Percentiles rank a stretch among this genome's conserved stretches.
phyloP scores from a whole-genome alignment of 805 yeast genomes.

The Candida montana region DNA sequence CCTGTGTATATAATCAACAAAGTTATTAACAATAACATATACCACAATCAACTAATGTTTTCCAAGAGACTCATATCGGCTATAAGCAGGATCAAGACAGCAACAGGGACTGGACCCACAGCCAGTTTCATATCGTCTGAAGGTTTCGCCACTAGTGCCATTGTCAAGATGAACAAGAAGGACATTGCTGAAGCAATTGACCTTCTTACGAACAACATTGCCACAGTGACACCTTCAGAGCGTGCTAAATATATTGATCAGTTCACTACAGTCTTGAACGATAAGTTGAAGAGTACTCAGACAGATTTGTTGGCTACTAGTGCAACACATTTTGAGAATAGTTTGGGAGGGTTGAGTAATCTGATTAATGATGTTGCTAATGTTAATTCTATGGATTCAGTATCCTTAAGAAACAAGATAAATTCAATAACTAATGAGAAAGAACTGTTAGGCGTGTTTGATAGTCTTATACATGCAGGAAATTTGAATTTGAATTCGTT shows the following conservation, averaged over 20 bases:
- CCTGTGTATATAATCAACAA: too few relatives aligned
- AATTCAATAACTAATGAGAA: background rate
- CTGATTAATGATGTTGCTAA: background rate
- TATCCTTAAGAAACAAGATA: conserved; percentile 1
- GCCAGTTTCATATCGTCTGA: too few relatives aligned
- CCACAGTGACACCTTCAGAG: conserved; percentile 2
- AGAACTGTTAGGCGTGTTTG: conserved; percentile 7
- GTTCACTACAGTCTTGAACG: conserved; percentile 8
- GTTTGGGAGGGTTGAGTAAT: conserved; percentile 7
- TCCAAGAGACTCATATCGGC: too few relatives aligned
- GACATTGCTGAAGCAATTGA: conserved; percentile 10
- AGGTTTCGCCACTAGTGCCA: background rate
- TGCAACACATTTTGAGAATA: conserved; percentile 6
- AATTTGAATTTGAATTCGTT: conserved; percentile 4
- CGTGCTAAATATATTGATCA: conserved; percentile 6
- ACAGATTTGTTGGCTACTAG: background rate
- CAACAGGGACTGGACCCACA: too few relatives aligned
- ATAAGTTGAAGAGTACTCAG: background rate
- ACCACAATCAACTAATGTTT: too few relatives aligned
- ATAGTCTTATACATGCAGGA: conserved; percentile 7
- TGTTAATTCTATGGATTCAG: conserved; percentile 1
- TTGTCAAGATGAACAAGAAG: background rate
- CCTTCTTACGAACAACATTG: conserved; percentile 3
- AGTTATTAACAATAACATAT: too few relatives aligned
- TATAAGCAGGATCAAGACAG: background rate